phyloP scores from a whole-genome alignment of 148 eudicot species.

The Fallopia convolvulus region DNA sequence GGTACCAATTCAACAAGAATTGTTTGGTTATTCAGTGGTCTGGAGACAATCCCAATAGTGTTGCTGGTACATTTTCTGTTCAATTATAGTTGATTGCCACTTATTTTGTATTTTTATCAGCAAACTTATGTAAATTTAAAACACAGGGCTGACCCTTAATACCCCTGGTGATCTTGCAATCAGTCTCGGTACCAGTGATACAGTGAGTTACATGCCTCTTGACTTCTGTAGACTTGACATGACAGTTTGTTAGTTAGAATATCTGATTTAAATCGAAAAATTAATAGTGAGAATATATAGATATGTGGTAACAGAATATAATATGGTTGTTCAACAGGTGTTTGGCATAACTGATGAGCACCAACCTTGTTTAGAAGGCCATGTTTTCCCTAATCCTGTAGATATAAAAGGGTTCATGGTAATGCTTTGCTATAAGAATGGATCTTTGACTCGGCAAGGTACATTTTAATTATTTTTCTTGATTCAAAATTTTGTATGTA shows the following conservation, averaged over 20 bases:
- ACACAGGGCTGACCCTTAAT: constrained; percentile 79
- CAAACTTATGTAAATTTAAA: not conserved
- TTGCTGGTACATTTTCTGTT: constrained; percentile 6
- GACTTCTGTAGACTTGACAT: too few relatives aligned
- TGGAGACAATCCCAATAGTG: constrained; percentile 65
- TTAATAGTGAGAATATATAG: not conserved
- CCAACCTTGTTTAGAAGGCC: constrained; percentile 82
- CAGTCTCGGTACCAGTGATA: constrained; percentile 98
- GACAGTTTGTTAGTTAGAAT: too few relatives aligned
- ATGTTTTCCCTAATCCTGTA: constrained; percentile 93
- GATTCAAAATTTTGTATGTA: not conserved
- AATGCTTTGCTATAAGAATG: constrained; percentile 89
- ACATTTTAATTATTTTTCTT: not conserved
- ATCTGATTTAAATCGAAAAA: too few relatives aligned
- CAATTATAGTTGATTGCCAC: not conserved
- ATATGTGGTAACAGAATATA: not conserved
- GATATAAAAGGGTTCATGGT: constrained; percentile 83
- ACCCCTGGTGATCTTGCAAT: constrained; percentile 91
- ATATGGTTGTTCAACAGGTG: constrained; percentile 37
- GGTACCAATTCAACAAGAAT: constrained; percentile 61
- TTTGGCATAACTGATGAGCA: constrained; percentile 81
- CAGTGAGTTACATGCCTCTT: constrained; percentile 37
- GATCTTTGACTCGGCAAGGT: constrained; percentile 99
- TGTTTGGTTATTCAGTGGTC: constrained; percentile 94
- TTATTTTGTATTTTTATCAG: not conserved